Evolutionary conservation across 352 stramenopile species (phyloP).

Genomic region (Globisporangium acanthophoron): DNA sequence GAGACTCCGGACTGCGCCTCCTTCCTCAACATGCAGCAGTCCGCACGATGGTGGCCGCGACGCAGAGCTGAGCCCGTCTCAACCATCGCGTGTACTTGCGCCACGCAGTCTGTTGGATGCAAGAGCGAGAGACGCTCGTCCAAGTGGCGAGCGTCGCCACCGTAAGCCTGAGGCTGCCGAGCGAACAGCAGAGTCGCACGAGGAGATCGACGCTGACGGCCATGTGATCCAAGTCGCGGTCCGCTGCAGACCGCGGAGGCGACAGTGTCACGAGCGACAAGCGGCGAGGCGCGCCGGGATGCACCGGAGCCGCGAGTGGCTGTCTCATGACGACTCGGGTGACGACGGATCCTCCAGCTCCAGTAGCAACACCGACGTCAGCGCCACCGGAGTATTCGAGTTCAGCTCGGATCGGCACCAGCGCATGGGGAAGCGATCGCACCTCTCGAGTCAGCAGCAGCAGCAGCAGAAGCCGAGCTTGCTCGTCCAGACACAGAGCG

Average conservation of each 20-base stretch:
- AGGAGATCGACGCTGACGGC: constrained; percentile 2
- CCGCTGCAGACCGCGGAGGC: constrained; percentile 37
- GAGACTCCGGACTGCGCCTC: too few relatives aligned
- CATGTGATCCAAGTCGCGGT: constrained; percentile 51
- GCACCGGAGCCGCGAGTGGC: background rate
- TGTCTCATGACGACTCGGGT: background rate
- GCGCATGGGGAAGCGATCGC: background rate
- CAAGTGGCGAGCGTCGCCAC: background rate
- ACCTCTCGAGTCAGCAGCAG: constrained; percentile 6
- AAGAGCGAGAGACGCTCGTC: background rate
- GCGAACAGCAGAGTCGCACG: background rate
- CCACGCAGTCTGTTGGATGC: too few relatives aligned
- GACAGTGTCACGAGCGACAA: constrained; percentile 4
- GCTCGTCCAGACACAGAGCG: constrained; percentile 17
- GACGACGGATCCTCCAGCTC: background rate
- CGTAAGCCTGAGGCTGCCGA: background rate
- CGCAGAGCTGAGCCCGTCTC: background rate
- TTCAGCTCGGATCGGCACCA: background rate
- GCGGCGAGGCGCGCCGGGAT: background rate
- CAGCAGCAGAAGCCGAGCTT: constrained; percentile 13
- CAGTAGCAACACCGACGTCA: background rate
- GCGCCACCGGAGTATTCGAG: background rate
- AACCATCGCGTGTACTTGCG: too few relatives aligned
- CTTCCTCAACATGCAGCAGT: too few relatives aligned
- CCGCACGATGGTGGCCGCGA: background rate